Percentiles rank a stretch among this genome's conserved stretches.
phyloP scores from a whole-genome alignment of 192 early-diverging fungal species.

The Coemansia sp. region DNA sequence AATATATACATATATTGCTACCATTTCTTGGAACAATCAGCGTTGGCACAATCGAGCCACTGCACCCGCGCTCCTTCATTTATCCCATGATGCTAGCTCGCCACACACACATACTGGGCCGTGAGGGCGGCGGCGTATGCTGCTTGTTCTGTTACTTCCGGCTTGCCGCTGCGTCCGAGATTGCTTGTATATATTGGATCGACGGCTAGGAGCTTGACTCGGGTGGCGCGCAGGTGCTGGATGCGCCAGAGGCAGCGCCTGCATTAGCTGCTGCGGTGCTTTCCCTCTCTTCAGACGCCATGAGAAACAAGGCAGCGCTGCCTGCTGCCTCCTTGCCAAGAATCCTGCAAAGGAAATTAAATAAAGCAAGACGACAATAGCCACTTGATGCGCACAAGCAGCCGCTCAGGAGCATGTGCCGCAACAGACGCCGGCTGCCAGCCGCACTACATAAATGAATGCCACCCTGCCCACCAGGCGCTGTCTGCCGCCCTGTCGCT shows the following conservation, averaged over 20 bases:
- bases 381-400: conserved; percentile 2
- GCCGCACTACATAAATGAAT: conserved; percentile 6
- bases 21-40: no score
- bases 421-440: neutral
- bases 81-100: neutral
- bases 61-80: neutral
- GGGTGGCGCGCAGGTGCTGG: neutral
- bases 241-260: neutral
- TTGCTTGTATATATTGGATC: conserved; percentile 4
- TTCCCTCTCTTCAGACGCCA: neutral
- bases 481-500: neutral
- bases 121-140: neutral
- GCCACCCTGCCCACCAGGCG: neutral
- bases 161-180: neutral
- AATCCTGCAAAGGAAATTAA: conserved; percentile 5
- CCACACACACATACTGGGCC: no score
- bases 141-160: neutral
- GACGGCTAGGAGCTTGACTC: neutral
- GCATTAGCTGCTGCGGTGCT: neutral
- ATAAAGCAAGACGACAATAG: neutral
- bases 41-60: neutral
- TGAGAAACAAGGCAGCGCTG: neutral
- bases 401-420: conserved; percentile 5
- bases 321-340: neutral
- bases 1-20: neutral